Evolutionary conservation across 768 basidiomycete species (phyloP).

Genomic region (Tylopilus rubrobrunneus): DNA sequence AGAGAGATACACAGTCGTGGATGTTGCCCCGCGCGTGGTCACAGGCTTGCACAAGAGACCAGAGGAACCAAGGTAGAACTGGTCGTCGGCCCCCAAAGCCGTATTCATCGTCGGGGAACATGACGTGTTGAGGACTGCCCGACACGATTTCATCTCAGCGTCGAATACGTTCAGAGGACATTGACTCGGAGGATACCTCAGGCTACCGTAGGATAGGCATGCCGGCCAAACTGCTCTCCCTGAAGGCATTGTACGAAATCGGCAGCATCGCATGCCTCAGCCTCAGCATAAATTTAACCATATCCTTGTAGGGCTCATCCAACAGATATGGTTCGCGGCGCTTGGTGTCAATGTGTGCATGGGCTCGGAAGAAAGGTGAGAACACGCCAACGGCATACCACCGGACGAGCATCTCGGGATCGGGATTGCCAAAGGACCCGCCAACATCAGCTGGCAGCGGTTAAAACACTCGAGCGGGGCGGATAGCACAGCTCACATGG

Average conservation of each 20-base stretch:
- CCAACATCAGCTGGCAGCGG: constrained; percentile 84
- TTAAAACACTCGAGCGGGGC: constrained; percentile 1
- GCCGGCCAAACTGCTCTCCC: constrained; percentile 78
- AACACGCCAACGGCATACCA: constrained; percentile 98
- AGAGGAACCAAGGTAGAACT: constrained; percentile 86
- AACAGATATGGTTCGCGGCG: constrained; percentile 93
- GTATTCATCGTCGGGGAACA: constrained; percentile 83
- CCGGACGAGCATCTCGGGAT: constrained; percentile 88
- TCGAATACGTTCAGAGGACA: not conserved
- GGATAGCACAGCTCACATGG: constrained; percentile 53
- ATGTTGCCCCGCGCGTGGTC: constrained; percentile 64
- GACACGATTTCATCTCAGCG: not conserved
- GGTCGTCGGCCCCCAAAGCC: constrained; percentile 92
- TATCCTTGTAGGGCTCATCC: constrained; percentile 84
- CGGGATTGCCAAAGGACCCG: constrained; percentile 97
- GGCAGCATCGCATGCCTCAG: constrained; percentile 85
- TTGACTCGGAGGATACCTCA: constrained; percentile 18
- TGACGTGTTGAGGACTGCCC: constrained; percentile 87
- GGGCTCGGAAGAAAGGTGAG: constrained; percentile 97
- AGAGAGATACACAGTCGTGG: constrained; percentile 75
- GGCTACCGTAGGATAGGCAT: constrained; percentile 82
- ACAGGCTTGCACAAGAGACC: constrained; percentile 92
- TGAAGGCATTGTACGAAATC: constrained; percentile 97
- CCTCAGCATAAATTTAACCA: constrained; percentile 73
- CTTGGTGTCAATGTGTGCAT: constrained; percentile 97